Conservation (phyloP, 2,329 filamentous ascomycete genomes). For the Hortaea werneckii region DNA sequence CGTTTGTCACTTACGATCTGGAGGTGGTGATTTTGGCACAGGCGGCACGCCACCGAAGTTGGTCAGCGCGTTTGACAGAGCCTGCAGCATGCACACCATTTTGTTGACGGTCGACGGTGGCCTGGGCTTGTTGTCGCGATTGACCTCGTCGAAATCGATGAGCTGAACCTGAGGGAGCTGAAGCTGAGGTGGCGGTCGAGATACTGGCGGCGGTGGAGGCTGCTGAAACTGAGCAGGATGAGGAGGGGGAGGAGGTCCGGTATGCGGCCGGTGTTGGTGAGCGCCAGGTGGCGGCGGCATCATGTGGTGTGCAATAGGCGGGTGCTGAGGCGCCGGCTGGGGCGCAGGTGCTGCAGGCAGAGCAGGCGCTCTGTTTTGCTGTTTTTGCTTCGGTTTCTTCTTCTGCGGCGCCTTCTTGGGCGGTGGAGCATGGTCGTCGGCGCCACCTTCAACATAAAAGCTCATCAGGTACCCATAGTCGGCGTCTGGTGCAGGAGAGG, state of each 20-base stretch:
- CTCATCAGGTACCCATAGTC: constrained; percentile 22
- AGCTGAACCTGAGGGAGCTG: constrained; percentile 5
- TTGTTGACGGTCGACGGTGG: constrained; percentile 12
- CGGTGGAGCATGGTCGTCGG: constrained; percentile 7
- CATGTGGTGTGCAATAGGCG: constrained; percentile 3
- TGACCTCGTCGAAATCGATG: constrained; percentile 12
- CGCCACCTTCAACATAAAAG: constrained; percentile 22
- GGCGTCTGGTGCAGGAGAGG: constrained; percentile 7
- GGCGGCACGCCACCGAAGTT: constrained; percentile 19
- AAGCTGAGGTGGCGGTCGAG: neutral
- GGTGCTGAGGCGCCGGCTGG: constrained; percentile 1
- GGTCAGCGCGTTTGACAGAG: constrained; percentile 16
- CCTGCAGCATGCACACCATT: constrained; percentile 18
- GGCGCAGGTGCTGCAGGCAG: neutral
- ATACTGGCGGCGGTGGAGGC: neutral
- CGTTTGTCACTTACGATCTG: neutral
- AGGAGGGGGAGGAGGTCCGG: neutral
- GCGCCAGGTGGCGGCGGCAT: neutral
- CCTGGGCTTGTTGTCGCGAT: constrained; percentile 9
- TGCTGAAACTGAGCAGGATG: neutral
- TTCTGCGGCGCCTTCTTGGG: constrained; percentile 1
- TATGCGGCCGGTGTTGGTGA: neutral
- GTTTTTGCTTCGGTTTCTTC: neutral
- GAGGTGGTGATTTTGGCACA: neutral
- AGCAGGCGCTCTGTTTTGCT: neutral